Evolutionary conservation across 2,329 filamentous ascomycete genomes (phyloP).

Genomic region (Alternaria metachromatica): DNA sequence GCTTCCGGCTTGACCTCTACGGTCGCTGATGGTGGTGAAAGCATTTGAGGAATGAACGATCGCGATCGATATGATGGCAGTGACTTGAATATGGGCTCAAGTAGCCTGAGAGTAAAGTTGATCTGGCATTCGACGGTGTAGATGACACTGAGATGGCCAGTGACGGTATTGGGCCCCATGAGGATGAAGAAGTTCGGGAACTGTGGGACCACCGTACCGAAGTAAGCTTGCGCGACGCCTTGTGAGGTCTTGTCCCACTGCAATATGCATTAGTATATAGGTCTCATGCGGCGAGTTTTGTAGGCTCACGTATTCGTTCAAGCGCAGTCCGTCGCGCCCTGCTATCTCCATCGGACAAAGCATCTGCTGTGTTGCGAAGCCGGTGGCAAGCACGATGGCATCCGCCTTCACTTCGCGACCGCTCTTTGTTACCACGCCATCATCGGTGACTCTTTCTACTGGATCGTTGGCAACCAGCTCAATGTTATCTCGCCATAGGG

Average conservation of each 20-base stretch:
- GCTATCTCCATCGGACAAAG: slow-evolving; percentile 57
- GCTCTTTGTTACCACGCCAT: slow-evolving; percentile 49
- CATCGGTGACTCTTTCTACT: slow-evolving; percentile 48
- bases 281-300: rapidly evolving
- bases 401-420: slow-evolving; percentile 52
- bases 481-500: slow-evolving; percentile 52
- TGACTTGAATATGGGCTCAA: slow-evolving; percentile 51
- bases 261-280: slow-evolving; percentile 1
- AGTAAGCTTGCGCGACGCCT: slow-evolving; percentile 54
- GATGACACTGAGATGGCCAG: slow-evolving; percentile 59
- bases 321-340: slow-evolving; percentile 50
- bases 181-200: slow-evolving; percentile 35
- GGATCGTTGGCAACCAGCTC: slow-evolving; percentile 53
- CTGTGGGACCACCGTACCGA: slow-evolving; percentile 56
- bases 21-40: slow-evolving; percentile 28
- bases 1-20: slow-evolving; percentile 49
- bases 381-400: slow-evolving; percentile 58
- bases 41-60: slow-evolving; percentile 30
- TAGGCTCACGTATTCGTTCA: slow-evolving; percentile 47
- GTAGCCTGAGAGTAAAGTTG: slow-evolving; percentile 54
- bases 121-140: slow-evolving; percentile 61
- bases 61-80: slow-evolving; percentile 35
- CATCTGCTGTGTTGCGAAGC: slow-evolving; percentile 58
- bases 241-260: slow-evolving; percentile 50
- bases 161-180: slow-evolving; percentile 51